Base-by-base conservation (phyloP, 2,329 filamentous ascomycete species). In the Thielaviopsis musarum region DNA sequence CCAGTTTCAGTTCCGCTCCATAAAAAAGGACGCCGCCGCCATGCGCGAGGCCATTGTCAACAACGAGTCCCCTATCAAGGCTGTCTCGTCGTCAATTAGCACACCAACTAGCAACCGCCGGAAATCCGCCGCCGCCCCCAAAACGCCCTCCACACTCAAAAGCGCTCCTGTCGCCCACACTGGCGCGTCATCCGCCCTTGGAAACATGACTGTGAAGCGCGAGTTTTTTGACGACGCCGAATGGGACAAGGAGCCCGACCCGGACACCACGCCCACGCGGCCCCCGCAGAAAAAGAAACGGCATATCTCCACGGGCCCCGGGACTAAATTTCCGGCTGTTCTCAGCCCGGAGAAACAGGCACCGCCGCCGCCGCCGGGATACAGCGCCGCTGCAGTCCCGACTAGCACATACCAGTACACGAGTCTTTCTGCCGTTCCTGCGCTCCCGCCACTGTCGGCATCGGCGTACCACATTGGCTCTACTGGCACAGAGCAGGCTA, bases 1-100 rank as follows among this genome's bases (percentile, higher is more conserved):
- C n/a, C 74, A 77, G 64, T 84, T 80, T 66, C 80, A 83, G 65
- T 82, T 84, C 65, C 75, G 80, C 1, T 62, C 67, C 24, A 75
- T 83, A 69, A 81, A 80, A 68, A 72, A 71, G 41, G 72, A 80
- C 30, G 79, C 76, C 30, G 74, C 77, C 48, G 69, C 68, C 2
- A 73, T 82, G 52, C 70, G 72, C 51, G 65, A 70, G 2, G 74
- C 74, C 2, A 71, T 74, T n/a, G 68, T 70, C 22, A 67, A 69
- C 1, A 76, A 75, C 26, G 69, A 73, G 52, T 73, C 78, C 64
- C 76, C 79, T 0, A 69, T 75, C 13, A 68, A 65, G 52, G 71
- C 70, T 22, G 66, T 77, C 24, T 65, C 65, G 48, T 58, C 61
- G 54, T 48, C 64, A 26, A 49, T 63, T 28, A 62, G 52, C 28